Evolutionary conservation across 192 early-diverging fungal genomes (phyloP).

Genomic region (Lobulomyces angularis): DNA sequence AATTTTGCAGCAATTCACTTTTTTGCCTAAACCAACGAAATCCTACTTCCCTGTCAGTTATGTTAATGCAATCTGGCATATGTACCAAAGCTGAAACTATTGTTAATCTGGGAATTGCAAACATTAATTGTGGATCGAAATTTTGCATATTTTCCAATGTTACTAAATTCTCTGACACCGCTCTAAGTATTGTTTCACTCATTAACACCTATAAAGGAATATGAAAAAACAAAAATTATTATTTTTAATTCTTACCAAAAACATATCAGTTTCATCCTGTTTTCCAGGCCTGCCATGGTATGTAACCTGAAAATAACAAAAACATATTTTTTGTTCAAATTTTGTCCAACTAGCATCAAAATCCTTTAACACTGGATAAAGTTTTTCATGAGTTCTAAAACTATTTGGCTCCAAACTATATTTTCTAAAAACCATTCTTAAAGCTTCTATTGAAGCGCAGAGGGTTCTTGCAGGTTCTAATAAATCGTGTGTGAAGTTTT

Average conservation of each 20-base stretch:
- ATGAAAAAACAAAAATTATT: too few relatives aligned
- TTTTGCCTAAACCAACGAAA: conserved; percentile 55
- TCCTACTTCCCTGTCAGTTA: conserved; percentile 32
- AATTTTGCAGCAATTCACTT: conserved; percentile 12
- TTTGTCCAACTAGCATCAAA: conserved; percentile 55
- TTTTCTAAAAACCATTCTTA: conserved; percentile 35
- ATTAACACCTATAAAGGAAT: conserved; percentile 42
- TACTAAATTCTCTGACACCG: conserved; percentile 16
- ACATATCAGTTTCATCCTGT: conserved; percentile 31
- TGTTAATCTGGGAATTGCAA: conserved; percentile 46
- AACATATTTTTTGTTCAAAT: conserved; percentile 58
- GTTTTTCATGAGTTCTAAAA: conserved; percentile 13
- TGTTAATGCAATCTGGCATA: conserved; percentile 38
- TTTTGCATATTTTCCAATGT: conserved; percentile 28
- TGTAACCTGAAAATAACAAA: conserved; percentile 51
- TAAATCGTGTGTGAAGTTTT: conserved; percentile 37
- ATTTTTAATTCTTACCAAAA: conserved; percentile 30
- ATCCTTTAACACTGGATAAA: conserved; percentile 41
- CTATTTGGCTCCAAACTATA: not conserved
- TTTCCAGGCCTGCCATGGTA: conserved; percentile 26
- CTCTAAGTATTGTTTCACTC: conserved; percentile 44
- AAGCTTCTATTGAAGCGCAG: conserved; percentile 38
- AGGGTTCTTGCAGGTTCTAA: conserved; percentile 36
- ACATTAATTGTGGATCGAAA: conserved; percentile 45
- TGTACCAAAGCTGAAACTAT: conserved; percentile 41